These are phyloP conservation scores for Pythium sp. DNA, from an alignment of 352 stramenopile genomes.

Conservation along the genomic window DNA sequence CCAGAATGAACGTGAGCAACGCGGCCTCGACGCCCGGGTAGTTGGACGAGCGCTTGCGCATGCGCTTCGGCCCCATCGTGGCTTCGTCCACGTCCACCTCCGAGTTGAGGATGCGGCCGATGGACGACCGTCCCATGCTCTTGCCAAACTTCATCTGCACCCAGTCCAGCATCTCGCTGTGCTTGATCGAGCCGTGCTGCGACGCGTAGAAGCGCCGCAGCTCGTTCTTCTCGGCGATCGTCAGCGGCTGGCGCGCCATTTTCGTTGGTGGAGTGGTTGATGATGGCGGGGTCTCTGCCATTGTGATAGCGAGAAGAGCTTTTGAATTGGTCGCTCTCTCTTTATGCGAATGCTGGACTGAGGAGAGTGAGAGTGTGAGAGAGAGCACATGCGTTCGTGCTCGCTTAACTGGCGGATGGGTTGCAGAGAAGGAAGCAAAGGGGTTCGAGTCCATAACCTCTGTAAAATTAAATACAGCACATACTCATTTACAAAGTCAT, in stretches of 20 bases:
- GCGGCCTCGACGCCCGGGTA: conserved; percentile 15
- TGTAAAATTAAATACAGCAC: not conserved
- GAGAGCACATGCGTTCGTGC: not conserved
- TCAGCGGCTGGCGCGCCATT: conserved; percentile 15
- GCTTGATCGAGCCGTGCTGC: conserved; percentile 1
- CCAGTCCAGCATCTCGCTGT: conserved; percentile 17
- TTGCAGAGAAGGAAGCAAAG: not conserved
- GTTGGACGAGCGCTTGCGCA: conserved; percentile 19
- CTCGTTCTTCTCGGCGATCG: conserved; percentile 18
- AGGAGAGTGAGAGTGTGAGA: not conserved
- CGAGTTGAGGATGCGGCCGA: conserved; percentile 14
- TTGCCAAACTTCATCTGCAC: conserved; percentile 14
- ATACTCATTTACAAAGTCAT: not conserved
- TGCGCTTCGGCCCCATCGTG: conserved; percentile 9
- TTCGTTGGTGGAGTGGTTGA: not conserved
- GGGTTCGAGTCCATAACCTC: not conserved
- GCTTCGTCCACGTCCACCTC: conserved; percentile 11
- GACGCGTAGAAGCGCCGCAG: conserved; percentile 16
- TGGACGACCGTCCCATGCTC: conserved; percentile 16
- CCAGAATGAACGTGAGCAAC: conserved; percentile 16
- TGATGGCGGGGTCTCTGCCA: not conserved
- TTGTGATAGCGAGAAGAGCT: not conserved
- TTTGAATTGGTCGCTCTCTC: not conserved
- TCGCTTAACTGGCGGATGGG: conserved; percentile 2
- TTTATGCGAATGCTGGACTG: conserved; percentile 2